Base-by-base conservation (phyloP, 2,329 filamentous ascomycete genomes). In the Apiospora arundinis region DNA sequence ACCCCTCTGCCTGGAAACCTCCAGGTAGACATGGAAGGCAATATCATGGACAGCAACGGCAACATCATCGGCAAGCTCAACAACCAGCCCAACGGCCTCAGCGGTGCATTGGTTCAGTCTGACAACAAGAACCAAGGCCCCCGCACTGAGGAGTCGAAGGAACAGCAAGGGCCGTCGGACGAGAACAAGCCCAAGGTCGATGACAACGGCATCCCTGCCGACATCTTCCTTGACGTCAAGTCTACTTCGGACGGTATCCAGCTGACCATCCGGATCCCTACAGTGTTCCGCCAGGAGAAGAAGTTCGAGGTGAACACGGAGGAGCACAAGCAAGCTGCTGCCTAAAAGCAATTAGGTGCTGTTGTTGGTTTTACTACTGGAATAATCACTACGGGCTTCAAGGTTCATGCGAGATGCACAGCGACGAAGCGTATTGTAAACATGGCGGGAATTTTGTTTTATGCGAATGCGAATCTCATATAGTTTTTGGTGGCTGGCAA, bases 171-270 rank as follows among this genome's bases (percentile, higher is more conserved):
- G 81, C 84, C 73, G 81, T 77, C 70, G n/a, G 78, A 77, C n/a
- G 69, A 87, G 75, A 86, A 87, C 23, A 74, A 77, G 67, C 74
- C 70, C 52, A 74, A 74, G 65, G 81, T 79, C 40, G 77, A 80
- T 0, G 76, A 78, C 48, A 77, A 75, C 5, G 82, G 81, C 73
- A 82, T 81, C 72, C 86, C 86, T 3, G 87, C 87, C 1, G 87
- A 89, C 76, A 85, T 89, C 40, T 89, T 86, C 74, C 76, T 89
- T 71, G 87, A 89, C 74, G 86, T 89, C 71, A 88, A 87, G 78
- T 89, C 87, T 45, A 89, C 87, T 5, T 87, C 83, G 52, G 87
- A 89, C 70, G 87, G 87, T 1, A 88, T 89, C 74, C 87, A 89
- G 78, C 77, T 89, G 69, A 88, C 85, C 37, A 88, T 89, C 74